Evolutionary conservation across 352 stramenopile species (phyloP).

Genomic region (Peronospora destructor): DNA sequence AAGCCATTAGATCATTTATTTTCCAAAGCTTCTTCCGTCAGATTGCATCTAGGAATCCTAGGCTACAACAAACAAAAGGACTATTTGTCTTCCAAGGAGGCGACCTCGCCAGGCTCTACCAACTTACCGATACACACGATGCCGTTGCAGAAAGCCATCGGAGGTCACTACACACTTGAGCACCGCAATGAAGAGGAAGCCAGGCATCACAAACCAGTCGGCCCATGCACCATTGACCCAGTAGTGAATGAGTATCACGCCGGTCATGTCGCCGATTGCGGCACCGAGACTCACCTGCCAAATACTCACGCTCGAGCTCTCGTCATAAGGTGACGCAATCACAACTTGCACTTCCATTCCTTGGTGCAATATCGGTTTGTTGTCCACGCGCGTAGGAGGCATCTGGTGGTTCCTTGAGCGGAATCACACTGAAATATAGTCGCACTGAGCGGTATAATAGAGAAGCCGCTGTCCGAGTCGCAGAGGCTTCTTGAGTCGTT

Average conservation of each 20-base stretch:
- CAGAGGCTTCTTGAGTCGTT: slow-evolving; percentile 12
- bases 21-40: no score
- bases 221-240: slow-evolving; percentile 28
- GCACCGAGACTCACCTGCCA: slow-evolving; percentile 43
- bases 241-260: slow-evolving; percentile 37
- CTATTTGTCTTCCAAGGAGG: slow-evolving; percentile 44
- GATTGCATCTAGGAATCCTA: slow-evolving; percentile 29
- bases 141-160: slow-evolving; percentile 64
- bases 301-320: slow-evolving; percentile 35
- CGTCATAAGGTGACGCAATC: slow-evolving; percentile 41
- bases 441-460: slow-evolving; percentile 24
- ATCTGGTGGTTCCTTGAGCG: slow-evolving; percentile 17
- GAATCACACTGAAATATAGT: slow-evolving; percentile 25
- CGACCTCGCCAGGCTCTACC: slow-evolving; percentile 46
- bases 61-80: slow-evolving; percentile 34
- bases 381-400: slow-evolving; percentile 5
- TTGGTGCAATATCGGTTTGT: slow-evolving; percentile 16
- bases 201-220: slow-evolving; percentile 50
- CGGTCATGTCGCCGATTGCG: slow-evolving; percentile 37
- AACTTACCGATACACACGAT: slow-evolving; percentile 55
- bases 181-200: slow-evolving; percentile 52
- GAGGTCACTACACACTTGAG: slow-evolving; percentile 64
- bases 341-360: slow-evolving; percentile 42
- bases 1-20: no score
- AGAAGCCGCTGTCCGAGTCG: slow-evolving; percentile 32